These are phyloP conservation scores for Syncephalastrum sp. DNA, from an alignment of 371 early-diverging fungal genomes.

Conservation along the genomic window DNA sequence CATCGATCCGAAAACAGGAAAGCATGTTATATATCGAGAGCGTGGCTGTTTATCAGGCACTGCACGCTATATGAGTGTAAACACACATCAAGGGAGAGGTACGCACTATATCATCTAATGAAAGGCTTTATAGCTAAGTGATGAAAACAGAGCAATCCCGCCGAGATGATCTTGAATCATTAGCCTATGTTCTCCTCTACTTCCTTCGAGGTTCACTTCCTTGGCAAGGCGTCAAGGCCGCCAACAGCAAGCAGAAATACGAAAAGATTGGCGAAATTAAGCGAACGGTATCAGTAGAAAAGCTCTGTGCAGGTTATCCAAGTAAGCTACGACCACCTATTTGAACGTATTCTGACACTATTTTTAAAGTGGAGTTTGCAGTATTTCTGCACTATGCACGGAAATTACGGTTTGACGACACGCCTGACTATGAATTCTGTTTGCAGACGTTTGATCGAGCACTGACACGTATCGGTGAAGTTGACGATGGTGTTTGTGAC, in stretches of 20 bases:
- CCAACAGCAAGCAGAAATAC: constrained; percentile 97
- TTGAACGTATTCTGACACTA: neutral
- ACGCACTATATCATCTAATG: constrained; percentile 11
- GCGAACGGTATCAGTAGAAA: constrained; percentile 90
- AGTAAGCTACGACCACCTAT: constrained; percentile 59
- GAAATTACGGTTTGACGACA: constrained; percentile 85
- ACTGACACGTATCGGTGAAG: constrained; percentile 52
- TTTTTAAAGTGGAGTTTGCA: constrained; percentile 68
- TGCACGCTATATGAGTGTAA: constrained; percentile 97
- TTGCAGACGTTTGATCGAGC: constrained; percentile 78
- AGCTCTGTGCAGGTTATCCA: constrained; percentile 92
- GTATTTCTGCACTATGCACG: constrained; percentile 65
- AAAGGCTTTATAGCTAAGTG: constrained; percentile 2
- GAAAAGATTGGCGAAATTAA: constrained; percentile 98
- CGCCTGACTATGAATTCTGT: constrained; percentile 87
- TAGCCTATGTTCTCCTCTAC: constrained; percentile 98
- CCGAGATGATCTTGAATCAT: constrained; percentile 98
- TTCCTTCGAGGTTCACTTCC: constrained; percentile 97
- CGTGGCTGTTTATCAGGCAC: constrained; percentile 98
- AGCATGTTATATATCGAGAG: constrained; percentile 95
- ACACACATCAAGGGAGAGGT: constrained; percentile 97
- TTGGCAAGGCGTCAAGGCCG: constrained; percentile 99
- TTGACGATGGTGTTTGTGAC: constrained; percentile 84
- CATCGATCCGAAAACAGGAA: constrained; percentile 89
- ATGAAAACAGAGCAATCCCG: constrained; percentile 85